phyloP scores from a whole-genome alignment of 2,329 filamentous ascomycete genomes.

The Phyllosticta citrichinensis region DNA sequence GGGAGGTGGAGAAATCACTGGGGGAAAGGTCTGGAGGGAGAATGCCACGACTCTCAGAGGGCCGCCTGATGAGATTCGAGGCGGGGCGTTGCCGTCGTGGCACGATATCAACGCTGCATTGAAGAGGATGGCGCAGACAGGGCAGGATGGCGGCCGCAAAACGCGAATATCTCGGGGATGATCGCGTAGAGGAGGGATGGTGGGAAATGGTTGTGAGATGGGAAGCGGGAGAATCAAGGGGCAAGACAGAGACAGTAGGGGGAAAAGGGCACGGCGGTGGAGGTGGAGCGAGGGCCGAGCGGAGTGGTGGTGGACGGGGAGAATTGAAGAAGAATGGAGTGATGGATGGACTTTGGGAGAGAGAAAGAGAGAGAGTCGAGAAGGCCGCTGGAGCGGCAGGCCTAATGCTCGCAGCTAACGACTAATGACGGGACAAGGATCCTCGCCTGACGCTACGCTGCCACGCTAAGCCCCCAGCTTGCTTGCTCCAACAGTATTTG shows the following conservation, averaged over 20 bases:
- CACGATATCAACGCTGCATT: conserved; percentile 11
- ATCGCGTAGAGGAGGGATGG: conserved; percentile 5
- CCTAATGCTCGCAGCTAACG: background rate
- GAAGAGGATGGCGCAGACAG: conserved; percentile 8
- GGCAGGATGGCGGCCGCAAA: conserved; percentile 8
- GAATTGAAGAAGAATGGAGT: background rate
- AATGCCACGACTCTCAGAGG: conserved; percentile 1
- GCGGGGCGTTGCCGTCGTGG: conserved; percentile 5
- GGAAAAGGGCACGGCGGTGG: background rate
- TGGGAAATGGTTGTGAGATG: background rate
- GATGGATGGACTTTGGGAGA: conserved; percentile 2
- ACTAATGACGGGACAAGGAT: background rate
- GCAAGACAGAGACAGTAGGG: background rate
- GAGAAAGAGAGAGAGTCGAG: background rate
- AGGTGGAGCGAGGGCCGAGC: background rate
- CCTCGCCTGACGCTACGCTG: conserved; percentile 8
- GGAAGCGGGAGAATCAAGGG: background rate
- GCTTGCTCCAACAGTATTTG: conserved; percentile 3
- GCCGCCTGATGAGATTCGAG: background rate
- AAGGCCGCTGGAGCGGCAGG: background rate
- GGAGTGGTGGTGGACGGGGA: background rate
- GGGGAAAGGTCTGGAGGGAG: background rate
- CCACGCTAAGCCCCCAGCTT: conserved; percentile 4
- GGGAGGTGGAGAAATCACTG: conserved; percentile 5
- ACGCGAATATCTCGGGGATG: conserved; percentile 7